phyloP scores from a whole-genome alignment of 2,329 filamentous ascomycete genomes.

The Daldinia sp. region DNA sequence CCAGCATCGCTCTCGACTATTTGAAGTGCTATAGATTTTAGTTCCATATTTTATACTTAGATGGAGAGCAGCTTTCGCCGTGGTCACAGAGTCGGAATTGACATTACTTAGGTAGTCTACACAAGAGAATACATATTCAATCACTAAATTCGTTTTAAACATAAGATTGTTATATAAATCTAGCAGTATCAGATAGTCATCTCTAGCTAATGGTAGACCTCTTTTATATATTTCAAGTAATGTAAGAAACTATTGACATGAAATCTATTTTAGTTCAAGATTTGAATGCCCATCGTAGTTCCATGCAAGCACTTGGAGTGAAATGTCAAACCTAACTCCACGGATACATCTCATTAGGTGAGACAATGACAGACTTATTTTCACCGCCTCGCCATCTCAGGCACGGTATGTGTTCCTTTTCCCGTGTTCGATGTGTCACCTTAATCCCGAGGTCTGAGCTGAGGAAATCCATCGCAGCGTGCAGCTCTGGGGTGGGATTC shows the following conservation, averaged over 20 bases:
- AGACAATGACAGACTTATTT: conserved; percentile 11
- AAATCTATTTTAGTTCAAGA: background rate
- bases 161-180: too few relatives aligned
- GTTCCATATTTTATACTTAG: too few relatives aligned
- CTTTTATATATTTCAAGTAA: too few relatives aligned
- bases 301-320: background rate
- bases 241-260: background rate
- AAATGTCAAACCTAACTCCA: conserved; percentile 30
- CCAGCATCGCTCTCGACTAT: too few relatives aligned
- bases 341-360: conserved; percentile 41
- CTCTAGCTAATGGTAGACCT: too few relatives aligned
- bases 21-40: too few relatives aligned
- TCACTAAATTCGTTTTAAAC: too few relatives aligned
- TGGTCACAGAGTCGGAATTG: too few relatives aligned
- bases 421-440: conserved; percentile 26
- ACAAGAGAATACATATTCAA: too few relatives aligned
- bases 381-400: conserved; percentile 35
- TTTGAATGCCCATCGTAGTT: background rate
- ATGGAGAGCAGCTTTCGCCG: too few relatives aligned
- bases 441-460: conserved; percentile 11
- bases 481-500: conserved; percentile 31
- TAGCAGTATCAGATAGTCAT: too few relatives aligned
- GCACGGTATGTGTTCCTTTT: conserved; percentile 31
- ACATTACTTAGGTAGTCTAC: too few relatives aligned
- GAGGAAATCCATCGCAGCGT: conserved; percentile 20